Base-by-base conservation (phyloP, 371 early-diverging fungal species). In the Mucor mucedo region DNA sequence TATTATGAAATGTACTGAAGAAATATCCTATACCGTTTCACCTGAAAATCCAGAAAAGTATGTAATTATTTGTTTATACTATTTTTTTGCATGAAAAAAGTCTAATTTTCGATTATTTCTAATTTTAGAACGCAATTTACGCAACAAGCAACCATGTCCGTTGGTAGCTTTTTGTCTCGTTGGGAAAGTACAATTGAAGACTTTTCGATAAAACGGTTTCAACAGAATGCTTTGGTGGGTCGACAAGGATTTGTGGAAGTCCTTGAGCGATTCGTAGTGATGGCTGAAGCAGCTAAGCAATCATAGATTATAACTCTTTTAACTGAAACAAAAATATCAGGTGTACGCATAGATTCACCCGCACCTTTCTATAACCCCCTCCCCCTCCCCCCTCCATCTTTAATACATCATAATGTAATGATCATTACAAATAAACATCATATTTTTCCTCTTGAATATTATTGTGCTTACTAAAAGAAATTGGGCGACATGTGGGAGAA, bases 151-250 rank as follows among this genome's bases (percentile, higher is more conserved):
- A 79, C 87, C 50, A 84, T 95, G 65, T 84, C 86, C 28, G 95
- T 93, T 5, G 86, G 90, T n/a, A 85, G 88, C 14, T 84, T 91
- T 1, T 71, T 95, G 33, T 87, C 86, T 33, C 73, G 89, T 47
- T 87, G 96, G 76, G 88, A 92, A 2, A 80, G 82, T n/a, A 76
- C 89, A 14, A 75, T 96, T 9, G 98, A 98, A 73, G 95, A 95
- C 61, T 91, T 93, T 58, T 93, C 91, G 56, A 76, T 93, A 67
- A 90, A 84, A 47, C 83, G 95, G 44, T 98, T 97, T 79, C 73
- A 90, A 68, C 89, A 91, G 41, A 98, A 98, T 71, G 95, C 98
- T 7, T 84, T 82, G 11, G 77, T 86, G 14, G 94, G 93, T 3
- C 79, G 84, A 58, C 83, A 85, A 62, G 93, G 91, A 14, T 88